These are phyloP conservation scores for Barnettozyma siamensis DNA, from an alignment of 805 yeast genomes.

Conservation along the genomic window DNA sequence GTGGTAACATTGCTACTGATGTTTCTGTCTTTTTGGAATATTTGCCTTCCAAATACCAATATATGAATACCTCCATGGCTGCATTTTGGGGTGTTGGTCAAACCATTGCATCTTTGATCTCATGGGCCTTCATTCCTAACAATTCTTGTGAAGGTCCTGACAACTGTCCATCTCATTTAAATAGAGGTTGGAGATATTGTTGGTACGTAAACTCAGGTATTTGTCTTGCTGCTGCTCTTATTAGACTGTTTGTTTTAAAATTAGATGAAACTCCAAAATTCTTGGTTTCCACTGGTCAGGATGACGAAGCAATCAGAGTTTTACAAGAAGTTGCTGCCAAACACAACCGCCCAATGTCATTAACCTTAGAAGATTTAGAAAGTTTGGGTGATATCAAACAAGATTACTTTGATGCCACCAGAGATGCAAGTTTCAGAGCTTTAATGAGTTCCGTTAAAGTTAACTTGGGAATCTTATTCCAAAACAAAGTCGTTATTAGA, in stretches of 20 bases:
- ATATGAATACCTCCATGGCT: conserved; percentile 44
- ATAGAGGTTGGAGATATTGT: conserved; percentile 56
- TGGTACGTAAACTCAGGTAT: conserved; percentile 49
- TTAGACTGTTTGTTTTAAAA: conserved; percentile 37
- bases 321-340: conserved; percentile 41
- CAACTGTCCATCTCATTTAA: conserved; percentile 38
- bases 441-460: conserved; percentile 21
- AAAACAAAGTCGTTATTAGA: conserved; percentile 32
- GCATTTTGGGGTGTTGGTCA: conserved; percentile 57
- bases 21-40: conserved; percentile 46
- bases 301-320: conserved; percentile 41
- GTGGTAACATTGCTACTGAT: conserved; percentile 50
- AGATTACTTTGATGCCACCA: conserved; percentile 21
- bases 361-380: conserved; percentile 42
- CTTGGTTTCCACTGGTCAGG: conserved; percentile 42
- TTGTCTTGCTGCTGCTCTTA: conserved; percentile 40
- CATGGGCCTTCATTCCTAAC: conserved; percentile 50
- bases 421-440: conserved; percentile 17
- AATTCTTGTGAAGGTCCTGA: conserved; percentile 37
- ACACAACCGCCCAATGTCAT: conserved; percentile 33
- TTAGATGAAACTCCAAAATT: conserved; percentile 51
- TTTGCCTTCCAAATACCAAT: conserved; percentile 44
- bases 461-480: conserved; percentile 41
- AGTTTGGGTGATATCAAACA: conserved; percentile 37
- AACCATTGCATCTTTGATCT: conserved; percentile 41